phyloP scores from a whole-genome alignment of 106 monocot genomes.

The Agapanthus africanus region DNA sequence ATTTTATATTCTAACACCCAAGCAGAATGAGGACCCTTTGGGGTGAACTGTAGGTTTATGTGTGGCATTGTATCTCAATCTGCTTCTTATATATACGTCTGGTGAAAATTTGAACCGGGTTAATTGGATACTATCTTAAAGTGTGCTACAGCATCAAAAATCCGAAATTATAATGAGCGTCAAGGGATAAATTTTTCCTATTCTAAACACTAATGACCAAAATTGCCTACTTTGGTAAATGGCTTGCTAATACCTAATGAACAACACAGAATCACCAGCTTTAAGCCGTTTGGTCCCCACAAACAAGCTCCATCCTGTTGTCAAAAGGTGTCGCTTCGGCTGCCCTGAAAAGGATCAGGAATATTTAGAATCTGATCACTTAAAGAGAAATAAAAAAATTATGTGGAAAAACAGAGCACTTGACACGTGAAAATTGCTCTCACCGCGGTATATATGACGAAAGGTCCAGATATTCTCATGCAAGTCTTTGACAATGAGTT shows the following conservation, averaged over 20 bases:
- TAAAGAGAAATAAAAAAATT: not conserved
- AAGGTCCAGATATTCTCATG: constrained; percentile 92
- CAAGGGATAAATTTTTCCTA: no score
- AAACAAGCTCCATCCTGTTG: constrained; percentile 97
- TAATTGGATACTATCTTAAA: no score
- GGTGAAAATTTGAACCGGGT: no score
- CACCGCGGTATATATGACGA: constrained; percentile 91
- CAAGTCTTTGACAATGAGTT: constrained; percentile 76
- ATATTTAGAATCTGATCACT: not conserved
- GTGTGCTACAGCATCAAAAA: no score
- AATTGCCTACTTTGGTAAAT: no score
- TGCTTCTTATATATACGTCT: no score
- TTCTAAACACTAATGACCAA: no score
- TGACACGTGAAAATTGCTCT: constrained; percentile 3
- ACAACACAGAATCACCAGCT: constrained; percentile 92
- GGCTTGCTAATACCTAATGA: constrained; percentile 92
- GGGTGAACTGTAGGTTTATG: no score
- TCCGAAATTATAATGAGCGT: no score
- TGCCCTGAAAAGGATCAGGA: constrained; percentile 59
- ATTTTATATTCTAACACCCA: no score
- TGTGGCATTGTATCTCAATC: no score
- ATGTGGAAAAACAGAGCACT: not conserved
- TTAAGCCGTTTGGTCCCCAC: constrained; percentile 85
- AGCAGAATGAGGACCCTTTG: no score
- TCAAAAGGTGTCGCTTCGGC: constrained; percentile 89